Percentiles rank a stretch among this genome's conserved stretches.
phyloP scores from a whole-genome alignment of 139 green algal species.

The Nannochloris sp. region DNA sequence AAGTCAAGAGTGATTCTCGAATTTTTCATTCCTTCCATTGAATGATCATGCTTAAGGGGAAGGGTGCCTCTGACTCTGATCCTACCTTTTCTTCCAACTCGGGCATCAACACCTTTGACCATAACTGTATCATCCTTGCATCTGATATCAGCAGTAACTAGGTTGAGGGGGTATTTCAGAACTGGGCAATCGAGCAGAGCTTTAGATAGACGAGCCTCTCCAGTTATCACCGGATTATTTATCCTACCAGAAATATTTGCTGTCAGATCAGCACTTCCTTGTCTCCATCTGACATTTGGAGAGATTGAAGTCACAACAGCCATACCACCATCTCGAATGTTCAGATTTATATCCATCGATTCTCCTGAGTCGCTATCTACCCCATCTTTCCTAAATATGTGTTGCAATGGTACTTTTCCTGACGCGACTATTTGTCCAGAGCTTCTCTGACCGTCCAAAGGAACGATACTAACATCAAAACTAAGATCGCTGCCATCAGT shows the following conservation, averaged over 20 bases:
- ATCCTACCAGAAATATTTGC: conserved; percentile 32
- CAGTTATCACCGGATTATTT: conserved; percentile 30
- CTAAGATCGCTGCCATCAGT: conserved; percentile 31
- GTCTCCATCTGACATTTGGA: conserved; percentile 60
- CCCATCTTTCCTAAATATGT: not conserved
- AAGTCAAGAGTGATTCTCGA: conserved; percentile 16
- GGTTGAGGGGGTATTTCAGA: conserved; percentile 44
- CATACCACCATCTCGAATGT: conserved; percentile 75
- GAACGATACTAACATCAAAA: conserved; percentile 49
- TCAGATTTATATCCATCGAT: conserved; percentile 41
- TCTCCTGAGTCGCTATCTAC: not conserved
- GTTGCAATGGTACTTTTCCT: conserved; percentile 33
- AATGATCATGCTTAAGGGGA: conserved; percentile 30
- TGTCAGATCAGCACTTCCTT: conserved; percentile 55
- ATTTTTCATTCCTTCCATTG: not conserved
- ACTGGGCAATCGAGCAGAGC: conserved; percentile 41
- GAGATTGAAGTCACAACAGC: conserved; percentile 56
- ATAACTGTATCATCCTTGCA: conserved; percentile 35
- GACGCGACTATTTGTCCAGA: conserved; percentile 40
- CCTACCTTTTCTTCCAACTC: conserved; percentile 50
- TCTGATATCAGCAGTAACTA: conserved; percentile 34
- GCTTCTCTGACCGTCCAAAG: conserved; percentile 34
- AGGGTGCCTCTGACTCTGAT: conserved; percentile 48
- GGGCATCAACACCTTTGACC: conserved; percentile 56
- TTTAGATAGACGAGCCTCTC: conserved; percentile 30